These are phyloP conservation scores for Cyclostephanos tholiformis DNA, from an alignment of 108 stramenopile genomes.

Conservation along the genomic window DNA sequence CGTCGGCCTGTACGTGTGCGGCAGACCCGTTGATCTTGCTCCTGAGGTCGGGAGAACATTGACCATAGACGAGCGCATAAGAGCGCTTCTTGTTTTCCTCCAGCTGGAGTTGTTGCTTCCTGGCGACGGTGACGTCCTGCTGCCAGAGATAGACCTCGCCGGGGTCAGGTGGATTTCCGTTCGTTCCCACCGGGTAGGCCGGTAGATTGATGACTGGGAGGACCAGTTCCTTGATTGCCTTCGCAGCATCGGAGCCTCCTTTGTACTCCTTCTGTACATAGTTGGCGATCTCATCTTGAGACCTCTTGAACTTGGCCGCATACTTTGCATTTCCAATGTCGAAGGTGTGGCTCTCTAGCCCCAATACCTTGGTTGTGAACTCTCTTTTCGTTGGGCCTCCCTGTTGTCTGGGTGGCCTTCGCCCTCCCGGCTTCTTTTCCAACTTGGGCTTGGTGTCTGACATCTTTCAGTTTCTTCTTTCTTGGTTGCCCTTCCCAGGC, in stretches of 20 bases:
- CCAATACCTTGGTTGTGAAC: not conserved
- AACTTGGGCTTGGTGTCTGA: too few species aligned
- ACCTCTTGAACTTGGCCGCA: slow-evolving; percentile 6
- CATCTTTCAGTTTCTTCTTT: too few species aligned
- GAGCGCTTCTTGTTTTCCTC: not conserved
- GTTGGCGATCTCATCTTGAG: slow-evolving; percentile 1
- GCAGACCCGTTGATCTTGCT: not conserved
- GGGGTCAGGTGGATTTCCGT: not conserved
- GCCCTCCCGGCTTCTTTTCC: too few species aligned
- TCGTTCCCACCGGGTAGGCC: not conserved
- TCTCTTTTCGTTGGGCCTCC: not conserved
- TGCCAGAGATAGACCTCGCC: not conserved
- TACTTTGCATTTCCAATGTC: not conserved
- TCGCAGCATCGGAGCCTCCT: not conserved
- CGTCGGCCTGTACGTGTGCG: not conserved
- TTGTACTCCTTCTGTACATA: slow-evolving; percentile 6
- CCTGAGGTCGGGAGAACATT: not conserved
- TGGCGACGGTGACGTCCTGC: not conserved
- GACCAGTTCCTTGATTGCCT: not conserved
- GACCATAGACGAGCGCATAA: not conserved
- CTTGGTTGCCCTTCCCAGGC: too few species aligned
- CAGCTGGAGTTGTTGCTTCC: too few species aligned
- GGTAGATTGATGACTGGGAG: not conserved
- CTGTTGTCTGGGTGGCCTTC: too few species aligned
- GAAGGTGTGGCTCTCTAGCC: slow-evolving; percentile 6